Evolutionary conservation across 2,329 filamentous ascomycete genomes (phyloP), one percentile per base, ranked within the genome.

Genomic region (Catunica adiposa): DNA sequence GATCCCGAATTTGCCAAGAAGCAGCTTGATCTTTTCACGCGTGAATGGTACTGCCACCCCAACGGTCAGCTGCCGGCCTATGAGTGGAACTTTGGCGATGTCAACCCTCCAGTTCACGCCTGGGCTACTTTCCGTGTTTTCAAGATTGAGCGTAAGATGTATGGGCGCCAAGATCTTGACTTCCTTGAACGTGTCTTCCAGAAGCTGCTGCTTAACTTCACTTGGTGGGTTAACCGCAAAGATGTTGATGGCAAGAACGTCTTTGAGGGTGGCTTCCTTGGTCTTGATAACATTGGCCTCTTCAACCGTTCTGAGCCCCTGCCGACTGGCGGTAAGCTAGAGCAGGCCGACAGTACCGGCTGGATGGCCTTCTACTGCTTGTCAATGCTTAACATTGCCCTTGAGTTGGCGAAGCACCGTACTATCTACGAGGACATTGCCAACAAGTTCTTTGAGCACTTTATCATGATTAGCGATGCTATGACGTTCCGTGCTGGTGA

Each of bases 341-440:
- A 97, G 69, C 90, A 97, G 71, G 92, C 92, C 17, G 90, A 97
- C 73, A 95, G 89, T 66, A 97, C 90, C 8, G 90, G 90, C 31
- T 97, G 90, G 90, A 97, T 97, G 90, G 90, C 87, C 8, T 97
- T 97, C 68, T 97, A 94, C 73, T 95, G 85, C 64, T 71, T 97
- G 60, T 89, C 82, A 71, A 97, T 97, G 90, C 76, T 97, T 64
- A 97, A 97, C 70, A 97, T 97, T 64, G 83, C 89, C 14, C 77
- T 97, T 11, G 92, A 97, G 70, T 76, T 97, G 62, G 89, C 90
- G 58, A 97, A 97, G 71, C 88, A 96, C 67, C 83, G 92, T 48
- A 83, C 89, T 42, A 95, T 84, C 57, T 97, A 97, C 67, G 90
- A 97, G 72, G 90, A 97, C 65, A 85, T 97, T 72, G 89, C 90